Evolutionary conservation across 345 rosid species (phyloP).

Genomic region (Trapa incisa): DNA sequence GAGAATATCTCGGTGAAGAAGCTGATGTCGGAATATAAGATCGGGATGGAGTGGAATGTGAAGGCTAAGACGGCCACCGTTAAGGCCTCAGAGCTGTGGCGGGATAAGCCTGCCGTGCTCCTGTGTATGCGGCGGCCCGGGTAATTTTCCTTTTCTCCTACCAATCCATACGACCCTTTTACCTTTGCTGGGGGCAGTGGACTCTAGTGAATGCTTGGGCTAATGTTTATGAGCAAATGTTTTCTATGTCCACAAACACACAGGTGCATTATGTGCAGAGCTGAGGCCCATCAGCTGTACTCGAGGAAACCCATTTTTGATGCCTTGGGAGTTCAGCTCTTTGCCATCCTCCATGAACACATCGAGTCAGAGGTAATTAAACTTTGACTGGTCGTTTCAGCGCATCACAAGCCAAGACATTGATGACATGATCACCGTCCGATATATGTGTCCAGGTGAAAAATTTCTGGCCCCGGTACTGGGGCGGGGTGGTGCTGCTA

Average conservation of each 20-base stretch:
- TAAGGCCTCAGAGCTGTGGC: slow-evolving; percentile 53
- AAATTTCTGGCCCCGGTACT: slow-evolving; percentile 63
- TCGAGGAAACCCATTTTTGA: slow-evolving; percentile 50
- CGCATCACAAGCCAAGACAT: neutral
- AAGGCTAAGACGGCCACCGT: slow-evolving; percentile 43
- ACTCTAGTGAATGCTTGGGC: neutral
- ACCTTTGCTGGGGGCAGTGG: neutral
- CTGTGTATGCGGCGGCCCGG: slow-evolving; percentile 56
- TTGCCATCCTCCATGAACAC: slow-evolving; percentile 54
- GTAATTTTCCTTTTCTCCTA: slow-evolving; percentile 16
- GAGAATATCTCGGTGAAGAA: slow-evolving; percentile 40
- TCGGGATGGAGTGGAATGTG: slow-evolving; percentile 42
- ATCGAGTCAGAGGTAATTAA: slow-evolving; percentile 44
- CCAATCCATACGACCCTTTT: neutral
- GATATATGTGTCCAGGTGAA: slow-evolving; percentile 36
- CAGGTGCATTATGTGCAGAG: slow-evolving; percentile 69
- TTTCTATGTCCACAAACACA: too few relatives aligned
- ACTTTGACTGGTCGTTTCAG: neutral
- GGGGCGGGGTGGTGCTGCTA: slow-evolving; percentile 44
- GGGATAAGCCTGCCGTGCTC: slow-evolving; percentile 42
- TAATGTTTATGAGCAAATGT: too few relatives aligned
- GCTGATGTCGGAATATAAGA: slow-evolving; percentile 42
- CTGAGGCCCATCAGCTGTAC: slow-evolving; percentile 59
- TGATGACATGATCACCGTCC: neutral
- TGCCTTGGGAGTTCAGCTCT: slow-evolving; percentile 41